Percentiles rank a stretch among this genome's conserved stretches.
Evolutionary conservation across 2,329 filamentous ascomycete species (phyloP).

Genomic region (Hymenoscyphus repandus): DNA sequence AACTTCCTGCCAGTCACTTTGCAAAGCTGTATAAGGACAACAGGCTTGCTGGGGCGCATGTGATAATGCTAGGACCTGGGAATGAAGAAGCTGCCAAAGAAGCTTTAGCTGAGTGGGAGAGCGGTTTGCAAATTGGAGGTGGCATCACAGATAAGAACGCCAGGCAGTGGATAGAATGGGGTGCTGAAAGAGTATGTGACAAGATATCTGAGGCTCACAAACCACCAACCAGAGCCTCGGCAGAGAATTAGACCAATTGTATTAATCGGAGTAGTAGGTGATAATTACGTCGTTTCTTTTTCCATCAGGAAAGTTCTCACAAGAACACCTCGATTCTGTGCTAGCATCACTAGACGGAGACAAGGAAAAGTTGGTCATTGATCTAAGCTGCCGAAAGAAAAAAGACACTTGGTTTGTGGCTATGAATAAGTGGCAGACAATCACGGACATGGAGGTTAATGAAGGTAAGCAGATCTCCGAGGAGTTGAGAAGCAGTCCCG

Average conservation of each 20-base stretch:
- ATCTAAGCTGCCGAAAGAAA: slow-evolving; percentile 81
- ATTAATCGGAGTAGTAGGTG: slow-evolving; percentile 54
- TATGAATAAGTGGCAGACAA: slow-evolving; percentile 98
- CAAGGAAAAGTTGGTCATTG: slow-evolving; percentile 80
- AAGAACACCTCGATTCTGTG: slow-evolving; percentile 68
- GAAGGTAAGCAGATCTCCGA: slow-evolving; percentile 52
- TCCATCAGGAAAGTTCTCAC: slow-evolving; percentile 75
- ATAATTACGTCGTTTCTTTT: slow-evolving; percentile 97
- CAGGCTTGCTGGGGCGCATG: slow-evolving; percentile 73
- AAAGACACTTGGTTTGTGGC: slow-evolving; percentile 85
- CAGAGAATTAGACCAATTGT: neutral
- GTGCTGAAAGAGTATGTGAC: slow-evolving; percentile 74
- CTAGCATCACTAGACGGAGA: slow-evolving; percentile 68
- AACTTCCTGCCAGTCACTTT: slow-evolving; percentile 75
- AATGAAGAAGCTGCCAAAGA: slow-evolving; percentile 77
- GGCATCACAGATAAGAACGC: slow-evolving; percentile 87
- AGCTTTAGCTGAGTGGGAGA: slow-evolving; percentile 73
- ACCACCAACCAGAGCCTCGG: neutral
- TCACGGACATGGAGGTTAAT: slow-evolving; percentile 93
- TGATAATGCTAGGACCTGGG: slow-evolving; percentile 91
- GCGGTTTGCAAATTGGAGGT: slow-evolving; percentile 83
- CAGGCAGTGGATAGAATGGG: slow-evolving; percentile 75
- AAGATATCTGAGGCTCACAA: slow-evolving; percentile 1
- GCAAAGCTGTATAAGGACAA: slow-evolving; percentile 75
- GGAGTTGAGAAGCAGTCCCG: slow-evolving; percentile 5